These are phyloP conservation scores for Pichia cactophila DNA, from an alignment of 1,139 yeast genomes.

Conservation along the genomic window DNA sequence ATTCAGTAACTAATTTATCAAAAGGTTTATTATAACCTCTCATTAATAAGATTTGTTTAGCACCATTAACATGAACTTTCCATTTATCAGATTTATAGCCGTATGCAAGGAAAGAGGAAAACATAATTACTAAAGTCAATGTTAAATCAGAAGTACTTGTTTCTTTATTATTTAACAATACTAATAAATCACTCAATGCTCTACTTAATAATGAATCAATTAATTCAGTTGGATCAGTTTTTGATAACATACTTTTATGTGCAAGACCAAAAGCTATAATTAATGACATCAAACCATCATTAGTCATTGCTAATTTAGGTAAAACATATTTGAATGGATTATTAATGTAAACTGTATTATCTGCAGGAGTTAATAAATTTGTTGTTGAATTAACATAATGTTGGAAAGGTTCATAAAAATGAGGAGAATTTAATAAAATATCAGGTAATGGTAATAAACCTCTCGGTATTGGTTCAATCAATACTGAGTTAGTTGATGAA, in stretches of 20 bases:
- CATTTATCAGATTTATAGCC: slow-evolving; percentile 45
- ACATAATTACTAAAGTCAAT: slow-evolving; percentile 52
- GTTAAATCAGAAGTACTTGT: slow-evolving; percentile 61
- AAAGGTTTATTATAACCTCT: slow-evolving; percentile 38
- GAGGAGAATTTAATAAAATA: slow-evolving; percentile 48
- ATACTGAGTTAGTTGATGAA: slow-evolving; percentile 14
- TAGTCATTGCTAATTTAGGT: slow-evolving; percentile 63
- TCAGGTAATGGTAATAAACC: slow-evolving; percentile 53
- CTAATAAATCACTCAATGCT: slow-evolving; percentile 50
- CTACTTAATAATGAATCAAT: slow-evolving; percentile 47
- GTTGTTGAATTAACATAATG: slow-evolving; percentile 61
- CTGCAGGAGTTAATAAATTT: slow-evolving; percentile 60
- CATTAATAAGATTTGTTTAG: slow-evolving; percentile 59
- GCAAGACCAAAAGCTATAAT: slow-evolving; percentile 62
- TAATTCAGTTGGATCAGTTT: slow-evolving; percentile 37
- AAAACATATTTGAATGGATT: slow-evolving; percentile 63
- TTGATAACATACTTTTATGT: slow-evolving; percentile 35
- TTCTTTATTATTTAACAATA: slow-evolving; percentile 41
- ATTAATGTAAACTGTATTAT: slow-evolving; percentile 43
- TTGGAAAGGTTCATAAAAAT: slow-evolving; percentile 52
- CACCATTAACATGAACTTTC: slow-evolving; percentile 62
- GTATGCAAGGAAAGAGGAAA: slow-evolving; percentile 59
- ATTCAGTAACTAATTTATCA: slow-evolving; percentile 22
- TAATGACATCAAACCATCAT: slow-evolving; percentile 52
- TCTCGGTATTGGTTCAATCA: slow-evolving; percentile 35